Conservation (phyloP, 495 filamentous ascomycete species). For the Letharia lupina region DNA sequence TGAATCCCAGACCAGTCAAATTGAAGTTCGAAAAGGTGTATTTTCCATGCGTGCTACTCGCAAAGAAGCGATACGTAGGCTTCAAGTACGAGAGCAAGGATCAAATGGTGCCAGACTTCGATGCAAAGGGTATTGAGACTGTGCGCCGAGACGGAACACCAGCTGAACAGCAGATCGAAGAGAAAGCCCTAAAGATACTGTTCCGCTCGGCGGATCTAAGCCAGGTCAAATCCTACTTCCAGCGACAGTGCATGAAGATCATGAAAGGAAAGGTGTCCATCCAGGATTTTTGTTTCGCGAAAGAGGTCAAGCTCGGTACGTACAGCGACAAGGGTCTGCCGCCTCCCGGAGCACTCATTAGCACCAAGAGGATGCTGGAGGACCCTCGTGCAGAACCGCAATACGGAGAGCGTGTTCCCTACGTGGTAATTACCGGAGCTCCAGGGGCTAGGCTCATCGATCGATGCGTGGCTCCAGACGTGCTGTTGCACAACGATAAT, state of each 20-base stretch:
- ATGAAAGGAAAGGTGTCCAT: conserved; percentile 82
- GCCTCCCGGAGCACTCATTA: conserved; percentile 82
- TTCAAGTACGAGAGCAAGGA: conserved; percentile 84
- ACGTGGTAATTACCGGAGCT: conserved; percentile 81
- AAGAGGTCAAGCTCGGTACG: conserved; percentile 81
- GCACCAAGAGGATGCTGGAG: conserved; percentile 71
- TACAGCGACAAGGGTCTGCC: conserved; percentile 74
- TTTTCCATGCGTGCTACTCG: conserved; percentile 82
- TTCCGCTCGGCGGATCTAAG: conserved; percentile 86
- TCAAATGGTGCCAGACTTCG: conserved; percentile 81
- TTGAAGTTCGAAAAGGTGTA: conserved; percentile 99
- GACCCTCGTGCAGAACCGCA: conserved; percentile 86
- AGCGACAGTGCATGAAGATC: conserved; percentile 83
- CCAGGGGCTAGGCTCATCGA: conserved; percentile 82
- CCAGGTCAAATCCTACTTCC: conserved; percentile 86
- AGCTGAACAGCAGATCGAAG: conserved; percentile 94
- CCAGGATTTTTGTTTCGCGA: conserved; percentile 92
- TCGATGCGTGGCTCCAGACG: conserved; percentile 81
- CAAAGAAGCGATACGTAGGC: conserved; percentile 96
- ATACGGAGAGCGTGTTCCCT: conserved; percentile 90
- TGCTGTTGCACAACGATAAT: conserved; percentile 63
- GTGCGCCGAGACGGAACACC: conserved; percentile 91
- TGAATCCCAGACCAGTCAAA: conserved; percentile 88
- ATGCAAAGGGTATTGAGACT: conserved; percentile 97
- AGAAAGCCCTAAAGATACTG: conserved; percentile 80